Conservation (phyloP, 441 rosid species). For the Populus hybrid region DNA sequence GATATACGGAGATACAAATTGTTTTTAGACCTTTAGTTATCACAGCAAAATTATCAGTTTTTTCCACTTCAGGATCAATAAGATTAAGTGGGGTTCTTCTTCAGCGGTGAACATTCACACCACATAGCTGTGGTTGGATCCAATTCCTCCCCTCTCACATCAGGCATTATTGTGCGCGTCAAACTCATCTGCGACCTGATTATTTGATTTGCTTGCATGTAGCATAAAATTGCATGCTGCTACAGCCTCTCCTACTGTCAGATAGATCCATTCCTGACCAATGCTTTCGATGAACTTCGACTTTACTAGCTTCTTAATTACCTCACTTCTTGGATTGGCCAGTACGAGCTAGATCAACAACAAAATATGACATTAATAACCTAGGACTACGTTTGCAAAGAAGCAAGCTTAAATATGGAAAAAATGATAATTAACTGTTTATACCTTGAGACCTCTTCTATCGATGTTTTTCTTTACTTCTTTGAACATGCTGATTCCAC, state of each 20-base stretch:
- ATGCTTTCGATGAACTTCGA: conserved; percentile 53
- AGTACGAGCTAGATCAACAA: conserved; percentile 44
- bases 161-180: not conserved
- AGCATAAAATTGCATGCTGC: conserved; percentile 48
- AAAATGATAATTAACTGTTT: not conserved
- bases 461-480: conserved; percentile 51
- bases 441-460: conserved; percentile 59
- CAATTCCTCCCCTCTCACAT: not conserved
- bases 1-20: not conserved
- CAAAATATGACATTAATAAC: not conserved
- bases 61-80: not conserved
- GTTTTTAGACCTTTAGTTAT: too few species aligned
- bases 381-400: not conserved
- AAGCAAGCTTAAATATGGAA: not conserved
- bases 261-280: conserved; percentile 63
- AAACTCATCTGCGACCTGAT: not conserved
- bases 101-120: not conserved
- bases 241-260: conserved; percentile 79
- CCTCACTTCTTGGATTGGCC: conserved; percentile 82
- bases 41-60: not conserved
- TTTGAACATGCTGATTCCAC: conserved; percentile 79
- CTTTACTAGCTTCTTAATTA: conserved; percentile 70
- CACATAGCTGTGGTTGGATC: not conserved
- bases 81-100: not conserved
- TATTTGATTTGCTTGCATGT: not conserved